Percentiles rank a stretch among this genome's conserved stretches.
Conservation (phyloP, 176 grass and related monocot species). For the Pontederia paniculata region DNA sequence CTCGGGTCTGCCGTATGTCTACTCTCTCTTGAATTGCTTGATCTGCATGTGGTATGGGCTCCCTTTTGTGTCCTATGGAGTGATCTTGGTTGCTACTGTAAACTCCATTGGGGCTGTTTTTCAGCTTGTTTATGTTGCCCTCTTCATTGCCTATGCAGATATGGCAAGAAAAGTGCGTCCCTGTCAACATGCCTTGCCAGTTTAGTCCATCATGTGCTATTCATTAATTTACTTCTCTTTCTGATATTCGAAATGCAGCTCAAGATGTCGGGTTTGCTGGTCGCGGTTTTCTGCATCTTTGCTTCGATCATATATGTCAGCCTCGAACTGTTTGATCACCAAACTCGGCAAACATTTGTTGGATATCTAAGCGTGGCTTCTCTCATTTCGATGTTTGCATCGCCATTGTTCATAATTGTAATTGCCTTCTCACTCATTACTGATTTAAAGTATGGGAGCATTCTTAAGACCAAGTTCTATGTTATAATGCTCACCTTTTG, state of each 20-base stretch:
- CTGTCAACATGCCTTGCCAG: background rate
- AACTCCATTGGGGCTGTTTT: constrained; percentile 75
- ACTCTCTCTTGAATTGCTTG: constrained; percentile 89
- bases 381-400: constrained; percentile 91
- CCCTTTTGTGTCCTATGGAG: constrained; percentile 75
- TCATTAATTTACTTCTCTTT: background rate
- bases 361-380: constrained; percentile 87
- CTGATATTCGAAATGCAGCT: constrained; percentile 31
- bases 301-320: constrained; percentile 47
- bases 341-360: constrained; percentile 40
- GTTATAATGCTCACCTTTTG: background rate
- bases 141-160: constrained; percentile 62
- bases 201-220: background rate
- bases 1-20: constrained; percentile 82
- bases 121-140: constrained; percentile 63
- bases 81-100: constrained; percentile 63
- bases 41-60: constrained; percentile 96
- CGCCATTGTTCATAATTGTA: constrained; percentile 81
- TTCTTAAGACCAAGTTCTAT: no score
- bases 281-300: constrained; percentile 33
- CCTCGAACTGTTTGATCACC: constrained; percentile 52
- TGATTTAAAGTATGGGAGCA: background rate
- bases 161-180: constrained; percentile 35
- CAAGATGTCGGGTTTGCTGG: constrained; percentile 52
- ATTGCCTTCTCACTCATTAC: background rate